Conservation (phyloP, 306 rosid species). For the Datisca glomerata region DNA sequence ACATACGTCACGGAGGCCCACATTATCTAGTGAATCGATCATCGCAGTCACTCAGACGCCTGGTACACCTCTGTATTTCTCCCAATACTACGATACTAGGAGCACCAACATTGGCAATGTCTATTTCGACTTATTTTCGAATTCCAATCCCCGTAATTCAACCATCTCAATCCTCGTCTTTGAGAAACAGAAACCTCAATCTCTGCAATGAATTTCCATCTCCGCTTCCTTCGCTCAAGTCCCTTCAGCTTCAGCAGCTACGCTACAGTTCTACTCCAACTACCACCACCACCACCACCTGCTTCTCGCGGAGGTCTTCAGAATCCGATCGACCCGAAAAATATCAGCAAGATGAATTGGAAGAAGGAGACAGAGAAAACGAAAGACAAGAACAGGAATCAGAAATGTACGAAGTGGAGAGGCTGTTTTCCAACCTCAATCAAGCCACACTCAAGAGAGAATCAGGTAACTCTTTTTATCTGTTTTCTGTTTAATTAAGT, state of each 20-base stretch:
- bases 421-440: slow-evolving; percentile 63
- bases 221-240: background rate
- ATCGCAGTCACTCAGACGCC: too few species aligned
- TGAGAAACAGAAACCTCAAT: background rate
- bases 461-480: slow-evolving; percentile 37
- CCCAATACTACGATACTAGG: too few species aligned
- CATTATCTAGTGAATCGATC: too few species aligned
- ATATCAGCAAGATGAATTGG: background rate
- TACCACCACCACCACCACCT: background rate
- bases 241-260: background rate
- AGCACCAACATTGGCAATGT: too few species aligned
- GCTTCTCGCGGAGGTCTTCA: slow-evolving; percentile 5
- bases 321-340: background rate
- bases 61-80: too few species aligned
- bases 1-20: too few species aligned
- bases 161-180: slow-evolving; percentile 1
- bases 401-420: slow-evolving; percentile 24
- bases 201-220: background rate
- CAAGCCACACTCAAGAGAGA: slow-evolving; percentile 63
- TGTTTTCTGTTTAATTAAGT: background rate
- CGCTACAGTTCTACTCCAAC: background rate
- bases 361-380: background rate
- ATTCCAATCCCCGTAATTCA: slow-evolving; percentile 8
- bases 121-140: slow-evolving; percentile 4
- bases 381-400: too few species aligned